phyloP scores from a whole-genome alignment of 2,329 filamentous ascomycete species.

The Calonectria henricotiae region DNA sequence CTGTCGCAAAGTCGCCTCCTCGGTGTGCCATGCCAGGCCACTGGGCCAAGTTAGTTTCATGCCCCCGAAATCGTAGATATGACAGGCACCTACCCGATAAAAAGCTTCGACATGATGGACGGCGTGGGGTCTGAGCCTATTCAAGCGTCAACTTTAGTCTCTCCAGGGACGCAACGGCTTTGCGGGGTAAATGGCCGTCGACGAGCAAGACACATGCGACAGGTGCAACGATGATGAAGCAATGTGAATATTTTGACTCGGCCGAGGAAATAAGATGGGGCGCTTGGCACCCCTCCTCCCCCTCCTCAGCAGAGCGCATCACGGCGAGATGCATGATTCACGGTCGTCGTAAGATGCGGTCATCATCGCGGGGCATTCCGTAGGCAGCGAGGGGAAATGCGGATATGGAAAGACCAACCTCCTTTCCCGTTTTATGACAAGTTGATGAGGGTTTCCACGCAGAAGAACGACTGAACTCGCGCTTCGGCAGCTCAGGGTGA shows the following conservation, averaged over 20 bases:
- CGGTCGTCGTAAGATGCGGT: slow-evolving; percentile 30
- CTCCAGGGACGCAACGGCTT: slow-evolving; percentile 24
- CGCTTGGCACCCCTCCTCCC: slow-evolving; percentile 23
- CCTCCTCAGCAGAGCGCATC: slow-evolving; percentile 26
- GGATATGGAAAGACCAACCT: slow-evolving; percentile 29
- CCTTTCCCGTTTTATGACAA: slow-evolving; percentile 28
- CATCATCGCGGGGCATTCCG: slow-evolving; percentile 33
- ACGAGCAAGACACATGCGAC: slow-evolving; percentile 12
- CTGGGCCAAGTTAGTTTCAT: slow-evolving; percentile 64
- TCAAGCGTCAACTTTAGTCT: slow-evolving; percentile 39
- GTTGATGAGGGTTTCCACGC: not conserved
- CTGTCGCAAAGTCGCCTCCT: slow-evolving; percentile 86
- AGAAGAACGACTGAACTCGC: slow-evolving; percentile 4
- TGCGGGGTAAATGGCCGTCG: slow-evolving; percentile 23
- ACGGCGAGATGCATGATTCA: slow-evolving; percentile 23
- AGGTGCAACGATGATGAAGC: slow-evolving; percentile 16
- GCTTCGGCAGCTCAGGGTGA: slow-evolving; percentile 20
- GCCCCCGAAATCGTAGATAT: slow-evolving; percentile 16
- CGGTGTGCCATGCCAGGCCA: slow-evolving; percentile 98
- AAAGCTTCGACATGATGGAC: slow-evolving; percentile 88
- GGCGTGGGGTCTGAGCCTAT: slow-evolving; percentile 40
- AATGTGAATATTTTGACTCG: slow-evolving; percentile 11
- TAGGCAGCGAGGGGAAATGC: slow-evolving; percentile 18
- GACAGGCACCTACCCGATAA: slow-evolving; percentile 82
- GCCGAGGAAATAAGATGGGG: slow-evolving; percentile 22